Evolutionary conservation across 495 filamentous ascomycete genomes (phyloP).

Genomic region (Penicillium malachiteum): DNA sequence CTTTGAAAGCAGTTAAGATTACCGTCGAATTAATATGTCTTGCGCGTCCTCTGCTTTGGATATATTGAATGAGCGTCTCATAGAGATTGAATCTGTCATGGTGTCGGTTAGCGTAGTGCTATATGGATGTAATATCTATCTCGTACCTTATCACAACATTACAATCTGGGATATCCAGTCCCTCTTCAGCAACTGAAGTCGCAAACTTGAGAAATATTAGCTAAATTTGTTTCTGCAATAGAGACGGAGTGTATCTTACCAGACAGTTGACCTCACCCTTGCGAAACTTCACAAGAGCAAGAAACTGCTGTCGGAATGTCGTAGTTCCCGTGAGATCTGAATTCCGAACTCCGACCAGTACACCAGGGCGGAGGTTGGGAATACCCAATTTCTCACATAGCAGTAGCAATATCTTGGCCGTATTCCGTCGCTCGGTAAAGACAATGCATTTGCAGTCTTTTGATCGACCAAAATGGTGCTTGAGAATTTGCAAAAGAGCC

Average conservation of each 20-base stretch:
- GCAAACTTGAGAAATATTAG: slow-evolving; percentile 54
- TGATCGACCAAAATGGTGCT: slow-evolving; percentile 53
- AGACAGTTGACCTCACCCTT: slow-evolving; percentile 83
- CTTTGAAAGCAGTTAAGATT: not conserved
- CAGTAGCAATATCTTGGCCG: slow-evolving; percentile 67
- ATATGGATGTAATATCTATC: no score
- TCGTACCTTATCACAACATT: slow-evolving; percentile 72
- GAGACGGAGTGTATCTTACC: slow-evolving; percentile 18
- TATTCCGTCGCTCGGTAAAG: slow-evolving; percentile 78
- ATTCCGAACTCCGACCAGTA: slow-evolving; percentile 61
- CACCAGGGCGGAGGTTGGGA: slow-evolving; percentile 60
- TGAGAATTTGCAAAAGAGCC: slow-evolving; percentile 56
- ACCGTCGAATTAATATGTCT: slow-evolving; percentile 66
- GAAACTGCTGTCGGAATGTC: slow-evolving; percentile 71
- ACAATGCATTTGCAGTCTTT: slow-evolving; percentile 76
- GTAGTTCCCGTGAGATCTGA: slow-evolving; percentile 52
- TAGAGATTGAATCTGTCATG: slow-evolving; percentile 78
- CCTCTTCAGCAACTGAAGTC: slow-evolving; percentile 92
- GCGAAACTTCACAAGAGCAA: slow-evolving; percentile 74
- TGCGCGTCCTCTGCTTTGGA: slow-evolving; percentile 92
- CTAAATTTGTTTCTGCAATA: not conserved
- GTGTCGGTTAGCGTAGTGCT: no score
- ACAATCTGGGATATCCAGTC: slow-evolving; percentile 94
- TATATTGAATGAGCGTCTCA: slow-evolving; percentile 87
- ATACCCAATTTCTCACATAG: slow-evolving; percentile 60